phyloP scores from a whole-genome alignment of 2,329 filamentous ascomycete species.

The Monilinia polystroma region DNA sequence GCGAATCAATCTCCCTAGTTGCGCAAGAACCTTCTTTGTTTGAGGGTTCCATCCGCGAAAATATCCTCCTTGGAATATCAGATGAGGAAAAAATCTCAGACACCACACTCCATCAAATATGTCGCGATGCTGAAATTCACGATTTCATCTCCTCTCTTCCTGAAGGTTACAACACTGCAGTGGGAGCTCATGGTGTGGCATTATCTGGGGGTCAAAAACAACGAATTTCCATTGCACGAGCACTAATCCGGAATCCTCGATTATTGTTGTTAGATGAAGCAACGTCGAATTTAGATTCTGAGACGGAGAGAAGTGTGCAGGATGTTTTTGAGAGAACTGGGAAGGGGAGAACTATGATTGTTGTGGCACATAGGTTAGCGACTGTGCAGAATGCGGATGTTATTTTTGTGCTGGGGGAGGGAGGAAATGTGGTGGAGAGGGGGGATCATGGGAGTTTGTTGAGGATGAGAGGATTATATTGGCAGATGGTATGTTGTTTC shows the following conservation, averaged over 20 bases:
- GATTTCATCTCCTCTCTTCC: slow-evolving; percentile 54
- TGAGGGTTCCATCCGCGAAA: slow-evolving; percentile 66
- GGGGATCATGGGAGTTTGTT: slow-evolving; percentile 34
- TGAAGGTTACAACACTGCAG: slow-evolving; percentile 50
- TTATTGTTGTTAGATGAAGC: slow-evolving; percentile 60
- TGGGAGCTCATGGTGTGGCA: slow-evolving; percentile 48
- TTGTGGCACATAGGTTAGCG: slow-evolving; percentile 73
- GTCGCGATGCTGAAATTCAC: slow-evolving; percentile 51
- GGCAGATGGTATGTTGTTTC: slow-evolving; percentile 34
- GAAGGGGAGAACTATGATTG: slow-evolving; percentile 68
- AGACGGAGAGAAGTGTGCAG: slow-evolving; percentile 59
- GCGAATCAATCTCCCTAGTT: slow-evolving; percentile 65
- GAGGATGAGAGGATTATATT: slow-evolving; percentile 35
- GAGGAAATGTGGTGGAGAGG: slow-evolving; percentile 35
- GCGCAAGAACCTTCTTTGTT: slow-evolving; percentile 69
- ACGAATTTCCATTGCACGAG: slow-evolving; percentile 54
- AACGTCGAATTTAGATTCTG: slow-evolving; percentile 55
- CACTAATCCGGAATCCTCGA: slow-evolving; percentile 51
- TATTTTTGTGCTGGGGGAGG: slow-evolving; percentile 36
- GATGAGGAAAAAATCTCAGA: slow-evolving; percentile 44
- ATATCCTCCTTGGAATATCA: slow-evolving; percentile 64
- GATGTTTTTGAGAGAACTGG: slow-evolving; percentile 64
- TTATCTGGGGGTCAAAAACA: slow-evolving; percentile 57
- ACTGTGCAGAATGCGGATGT: slow-evolving; percentile 68
- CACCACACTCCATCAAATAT: slow-evolving; percentile 48